Conservation (phyloP, 495 filamentous ascomycete genomes). For the Daldinia caldariorum region DNA sequence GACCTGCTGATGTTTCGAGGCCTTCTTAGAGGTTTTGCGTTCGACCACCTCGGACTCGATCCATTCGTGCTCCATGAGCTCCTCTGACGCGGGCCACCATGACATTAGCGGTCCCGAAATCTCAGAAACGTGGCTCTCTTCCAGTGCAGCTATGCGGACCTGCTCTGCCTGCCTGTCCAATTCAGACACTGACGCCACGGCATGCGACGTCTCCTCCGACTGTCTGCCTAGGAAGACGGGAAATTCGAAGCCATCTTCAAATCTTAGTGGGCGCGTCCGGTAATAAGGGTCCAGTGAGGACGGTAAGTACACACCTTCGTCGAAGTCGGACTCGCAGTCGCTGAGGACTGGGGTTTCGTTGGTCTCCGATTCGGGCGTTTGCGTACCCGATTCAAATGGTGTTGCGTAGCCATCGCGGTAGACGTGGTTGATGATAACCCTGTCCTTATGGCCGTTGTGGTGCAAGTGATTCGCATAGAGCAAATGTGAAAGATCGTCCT, state of each 20-base stretch:
- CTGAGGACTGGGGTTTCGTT: conserved; percentile 44
- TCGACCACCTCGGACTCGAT: conserved; percentile 13
- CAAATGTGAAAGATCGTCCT: conserved; percentile 55
- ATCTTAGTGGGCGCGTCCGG: conserved; percentile 32
- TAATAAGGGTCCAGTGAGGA: conserved; percentile 16
- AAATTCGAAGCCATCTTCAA: conserved; percentile 42
- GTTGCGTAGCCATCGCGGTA: conserved; percentile 37
- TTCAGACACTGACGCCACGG: background rate
- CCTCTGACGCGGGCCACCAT: conserved; percentile 42
- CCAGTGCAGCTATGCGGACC: conserved; percentile 20
- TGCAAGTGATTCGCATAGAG: conserved; percentile 42
- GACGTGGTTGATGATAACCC: conserved; percentile 41
- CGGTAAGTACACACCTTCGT: conserved; percentile 37
- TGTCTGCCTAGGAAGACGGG: conserved; percentile 49
- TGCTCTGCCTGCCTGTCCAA: conserved; percentile 18
- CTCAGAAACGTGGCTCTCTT: conserved; percentile 25
- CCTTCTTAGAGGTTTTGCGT: conserved; percentile 9
- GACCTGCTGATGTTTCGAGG: conserved; percentile 31
- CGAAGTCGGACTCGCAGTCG: conserved; percentile 48
- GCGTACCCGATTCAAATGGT: conserved; percentile 30
- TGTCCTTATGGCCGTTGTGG: conserved; percentile 38
- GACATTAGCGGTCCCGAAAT: conserved; percentile 44
- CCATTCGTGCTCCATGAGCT: conserved; percentile 45
- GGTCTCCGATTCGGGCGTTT: conserved; percentile 35
- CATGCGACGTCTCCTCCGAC: conserved; percentile 28